phyloP scores from a whole-genome alignment of 441 rosid species.

The Metrosideros polymorpha region DNA sequence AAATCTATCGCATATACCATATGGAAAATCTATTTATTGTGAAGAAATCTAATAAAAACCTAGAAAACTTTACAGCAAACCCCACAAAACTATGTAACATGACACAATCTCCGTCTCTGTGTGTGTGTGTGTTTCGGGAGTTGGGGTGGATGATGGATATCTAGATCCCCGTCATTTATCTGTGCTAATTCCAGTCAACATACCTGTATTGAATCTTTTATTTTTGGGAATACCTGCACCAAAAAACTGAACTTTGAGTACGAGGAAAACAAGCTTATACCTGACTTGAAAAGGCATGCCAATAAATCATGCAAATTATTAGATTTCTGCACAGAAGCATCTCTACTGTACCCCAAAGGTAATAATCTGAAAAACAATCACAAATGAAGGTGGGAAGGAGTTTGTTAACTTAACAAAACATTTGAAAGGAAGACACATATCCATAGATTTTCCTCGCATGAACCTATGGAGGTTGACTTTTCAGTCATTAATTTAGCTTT shows the following conservation, averaged over 20 bases:
- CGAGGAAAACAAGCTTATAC: neutral
- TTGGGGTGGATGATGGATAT: neutral
- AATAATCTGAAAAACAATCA: neutral
- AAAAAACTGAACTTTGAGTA: constrained; percentile 9
- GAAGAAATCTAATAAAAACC: neutral
- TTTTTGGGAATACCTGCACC: constrained; percentile 86
- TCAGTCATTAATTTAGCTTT: neutral
- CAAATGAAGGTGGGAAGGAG: neutral
- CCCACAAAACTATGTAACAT: neutral
- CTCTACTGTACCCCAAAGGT: neutral
- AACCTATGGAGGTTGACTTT: neutral
- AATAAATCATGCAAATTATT: neutral
- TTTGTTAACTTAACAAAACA: neutral
- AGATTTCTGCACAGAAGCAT: neutral
- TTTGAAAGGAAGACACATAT: neutral
- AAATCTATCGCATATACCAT: neutral
- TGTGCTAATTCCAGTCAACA: neutral
- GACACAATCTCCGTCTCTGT: neutral
- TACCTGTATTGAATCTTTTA: constrained; percentile 89
- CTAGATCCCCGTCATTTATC: neutral
- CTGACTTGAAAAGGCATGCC: neutral
- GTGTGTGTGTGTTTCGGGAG: neutral
- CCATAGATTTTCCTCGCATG: neutral
- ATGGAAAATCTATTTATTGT: neutral
- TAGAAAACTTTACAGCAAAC: neutral